Conservation (phyloP, 192 early-diverging fungal genomes). For the Linnemannia hyalina region DNA sequence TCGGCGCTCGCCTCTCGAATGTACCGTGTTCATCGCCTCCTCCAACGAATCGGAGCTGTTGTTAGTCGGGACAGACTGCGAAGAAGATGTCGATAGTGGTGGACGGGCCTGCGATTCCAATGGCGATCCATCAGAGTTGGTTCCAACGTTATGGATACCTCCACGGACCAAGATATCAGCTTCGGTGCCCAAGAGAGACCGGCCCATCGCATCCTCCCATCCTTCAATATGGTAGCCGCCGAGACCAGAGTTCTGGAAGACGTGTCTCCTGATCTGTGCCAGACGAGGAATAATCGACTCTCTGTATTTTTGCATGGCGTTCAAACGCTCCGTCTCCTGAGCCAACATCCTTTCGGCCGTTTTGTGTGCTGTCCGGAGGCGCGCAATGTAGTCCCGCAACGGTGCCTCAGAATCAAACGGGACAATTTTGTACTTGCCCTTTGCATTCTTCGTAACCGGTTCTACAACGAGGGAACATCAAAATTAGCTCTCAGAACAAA, state of each 20-base stretch:
- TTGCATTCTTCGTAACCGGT: neutral
- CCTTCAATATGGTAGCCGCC: slow-evolving; percentile 34
- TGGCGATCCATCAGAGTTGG: neutral
- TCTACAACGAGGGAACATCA: neutral
- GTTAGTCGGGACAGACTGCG: neutral
- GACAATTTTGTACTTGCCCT: neutral
- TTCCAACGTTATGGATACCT: slow-evolving; percentile 29
- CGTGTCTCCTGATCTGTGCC: slow-evolving; percentile 39
- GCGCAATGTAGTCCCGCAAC: slow-evolving; percentile 32
- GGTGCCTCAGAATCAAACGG: slow-evolving; percentile 12
- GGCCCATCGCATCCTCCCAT: slow-evolving; percentile 44
- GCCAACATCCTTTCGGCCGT: slow-evolving; percentile 20
- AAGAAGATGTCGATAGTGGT: slow-evolving; percentile 6
- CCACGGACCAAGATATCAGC: slow-evolving; percentile 43
- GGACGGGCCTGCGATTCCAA: neutral
- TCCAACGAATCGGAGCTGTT: neutral
- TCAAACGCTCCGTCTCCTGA: slow-evolving; percentile 38
- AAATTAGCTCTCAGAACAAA: too few relatives aligned
- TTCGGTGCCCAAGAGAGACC: slow-evolving; percentile 34
- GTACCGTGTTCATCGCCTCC: neutral
- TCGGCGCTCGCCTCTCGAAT: slow-evolving; percentile 5
- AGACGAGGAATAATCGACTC: slow-evolving; percentile 41
- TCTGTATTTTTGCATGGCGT: slow-evolving; percentile 29
- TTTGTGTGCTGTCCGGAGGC: slow-evolving; percentile 39
- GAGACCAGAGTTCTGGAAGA: slow-evolving; percentile 39